Base-by-base conservation (phyloP, 441 rosid genomes). In the Erodium texanum region DNA sequence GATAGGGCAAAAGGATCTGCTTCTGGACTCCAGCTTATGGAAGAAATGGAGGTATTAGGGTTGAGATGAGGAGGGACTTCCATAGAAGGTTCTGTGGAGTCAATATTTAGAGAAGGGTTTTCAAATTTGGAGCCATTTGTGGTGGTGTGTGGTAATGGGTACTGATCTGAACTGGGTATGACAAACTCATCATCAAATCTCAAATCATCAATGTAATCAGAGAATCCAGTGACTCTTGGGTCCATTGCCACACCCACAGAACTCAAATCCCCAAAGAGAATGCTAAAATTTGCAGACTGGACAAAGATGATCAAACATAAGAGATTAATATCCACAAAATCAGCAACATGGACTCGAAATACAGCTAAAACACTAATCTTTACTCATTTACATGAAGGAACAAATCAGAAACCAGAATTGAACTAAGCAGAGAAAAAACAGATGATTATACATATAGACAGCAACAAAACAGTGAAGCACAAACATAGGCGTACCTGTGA, bases 171-270 rank as follows among this genome's bases (percentile, higher is more conserved):
- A 36, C 10, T 36, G 43, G 43, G 43, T 36, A 36, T 1, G 43
- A 36, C 43, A 36, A 36, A 36, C 43, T 71, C 68, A 63, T 68
- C 83, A 58, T 82, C 78, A 75, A 68, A 68, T 65, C 48, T 63
- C 59, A 72, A 77, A 67, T 72, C 77, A 68, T 82, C 75, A 36
- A 36, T 36, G 43, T 36, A 36, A 8, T 36, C 43, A 4, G 43
- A 1, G 68, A 54, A 69, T 15, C 67, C 43, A 4, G 43, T 4
- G 68, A 54, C 67, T 15, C 67, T 75, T 7, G 67, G 70, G 76
- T 85, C 89, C 84, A 82, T 82, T 1, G 43, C 1, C 43, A 36
- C 43, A 36, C 43, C 43, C 43, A 36, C 43, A 36, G 8, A 36
- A 18, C 22, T 18, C 11, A 52, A 54, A 18, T 5, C 23, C 61